Evolutionary conservation across 495 filamentous ascomycete genomes (phyloP).

Genomic region (Annulohypoxylon moriforme): DNA sequence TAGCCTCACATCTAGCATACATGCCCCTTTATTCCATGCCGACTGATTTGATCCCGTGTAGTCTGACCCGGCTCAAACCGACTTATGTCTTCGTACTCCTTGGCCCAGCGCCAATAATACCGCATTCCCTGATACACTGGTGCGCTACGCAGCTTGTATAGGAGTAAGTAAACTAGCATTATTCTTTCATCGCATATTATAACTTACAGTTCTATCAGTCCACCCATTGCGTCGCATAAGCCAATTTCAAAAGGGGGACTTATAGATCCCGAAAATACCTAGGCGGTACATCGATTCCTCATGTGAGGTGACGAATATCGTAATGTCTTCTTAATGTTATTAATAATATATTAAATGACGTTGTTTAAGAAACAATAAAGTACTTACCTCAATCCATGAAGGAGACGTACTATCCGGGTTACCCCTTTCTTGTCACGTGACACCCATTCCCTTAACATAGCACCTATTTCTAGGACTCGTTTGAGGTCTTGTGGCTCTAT

Average conservation of each 20-base stretch:
- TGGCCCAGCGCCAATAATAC: constrained; percentile 14
- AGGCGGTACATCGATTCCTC: no score
- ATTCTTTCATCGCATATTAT: neutral
- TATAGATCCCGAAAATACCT: no score
- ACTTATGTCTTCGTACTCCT: constrained; percentile 33
- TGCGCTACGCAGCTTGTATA: constrained; percentile 24
- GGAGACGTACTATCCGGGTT: no score
- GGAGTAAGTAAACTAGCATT: constrained; percentile 21
- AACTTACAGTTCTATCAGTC: neutral
- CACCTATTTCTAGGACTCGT: no score
- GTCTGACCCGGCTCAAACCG: constrained; percentile 34
- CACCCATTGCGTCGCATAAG: constrained; percentile 27
- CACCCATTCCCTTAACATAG: no score
- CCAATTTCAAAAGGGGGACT: neutral
- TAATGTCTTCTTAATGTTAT: no score
- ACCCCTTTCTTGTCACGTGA: no score
- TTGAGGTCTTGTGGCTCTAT: no score
- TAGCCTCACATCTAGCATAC: neutral
- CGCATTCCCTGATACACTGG: constrained; percentile 26
- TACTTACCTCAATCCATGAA: no score
- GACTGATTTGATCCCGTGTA: constrained; percentile 4
- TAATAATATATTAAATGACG: no score
- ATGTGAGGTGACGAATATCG: no score
- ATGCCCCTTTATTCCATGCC: neutral
- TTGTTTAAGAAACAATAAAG: no score